phyloP scores from a whole-genome alignment of 495 filamentous ascomycete species.

The Amniculicola lignicola region DNA sequence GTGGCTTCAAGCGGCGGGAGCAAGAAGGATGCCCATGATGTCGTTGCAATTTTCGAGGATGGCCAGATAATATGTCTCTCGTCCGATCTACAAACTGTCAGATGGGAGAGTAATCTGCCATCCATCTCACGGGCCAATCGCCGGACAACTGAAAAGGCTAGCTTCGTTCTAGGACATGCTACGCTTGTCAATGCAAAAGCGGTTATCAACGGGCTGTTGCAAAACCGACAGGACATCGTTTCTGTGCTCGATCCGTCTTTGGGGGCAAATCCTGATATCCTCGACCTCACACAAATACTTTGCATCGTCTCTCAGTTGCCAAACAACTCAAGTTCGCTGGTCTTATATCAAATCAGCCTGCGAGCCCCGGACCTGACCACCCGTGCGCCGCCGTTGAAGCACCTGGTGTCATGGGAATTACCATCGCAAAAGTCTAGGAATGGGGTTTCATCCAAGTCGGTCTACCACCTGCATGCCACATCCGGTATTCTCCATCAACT shows the following conservation, averaged over 20 bases:
- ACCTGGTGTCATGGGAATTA: slow-evolving; percentile 27
- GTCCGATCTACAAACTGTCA: slow-evolving; percentile 44
- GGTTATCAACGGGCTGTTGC: slow-evolving; percentile 48
- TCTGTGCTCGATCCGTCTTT: slow-evolving; percentile 32
- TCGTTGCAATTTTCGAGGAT: slow-evolving; percentile 40
- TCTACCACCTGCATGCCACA: slow-evolving; percentile 54
- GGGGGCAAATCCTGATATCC: slow-evolving; percentile 15
- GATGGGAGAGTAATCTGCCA: slow-evolving; percentile 40
- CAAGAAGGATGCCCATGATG: slow-evolving; percentile 32
- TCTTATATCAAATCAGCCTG: slow-evolving; percentile 24
- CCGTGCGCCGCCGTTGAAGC: slow-evolving; percentile 22
- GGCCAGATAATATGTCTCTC: slow-evolving; percentile 54
- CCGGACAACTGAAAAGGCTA: not conserved
- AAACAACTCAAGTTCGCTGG: slow-evolving; percentile 9
- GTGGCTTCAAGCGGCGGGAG: slow-evolving; percentile 28
- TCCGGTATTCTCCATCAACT: slow-evolving; percentile 57
- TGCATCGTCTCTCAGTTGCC: slow-evolving; percentile 11
- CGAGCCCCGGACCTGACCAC: slow-evolving; percentile 20
- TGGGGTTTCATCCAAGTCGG: not conserved
- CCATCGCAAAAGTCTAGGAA: not conserved
- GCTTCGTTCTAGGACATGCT: slow-evolving; percentile 29
- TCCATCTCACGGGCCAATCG: not conserved
- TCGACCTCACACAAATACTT: slow-evolving; percentile 27
- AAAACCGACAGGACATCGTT: slow-evolving; percentile 45
- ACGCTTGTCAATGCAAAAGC: slow-evolving; percentile 41